phyloP scores from a whole-genome alignment of 2,329 filamentous ascomycete genomes.

The Fusarium papillatum region DNA sequence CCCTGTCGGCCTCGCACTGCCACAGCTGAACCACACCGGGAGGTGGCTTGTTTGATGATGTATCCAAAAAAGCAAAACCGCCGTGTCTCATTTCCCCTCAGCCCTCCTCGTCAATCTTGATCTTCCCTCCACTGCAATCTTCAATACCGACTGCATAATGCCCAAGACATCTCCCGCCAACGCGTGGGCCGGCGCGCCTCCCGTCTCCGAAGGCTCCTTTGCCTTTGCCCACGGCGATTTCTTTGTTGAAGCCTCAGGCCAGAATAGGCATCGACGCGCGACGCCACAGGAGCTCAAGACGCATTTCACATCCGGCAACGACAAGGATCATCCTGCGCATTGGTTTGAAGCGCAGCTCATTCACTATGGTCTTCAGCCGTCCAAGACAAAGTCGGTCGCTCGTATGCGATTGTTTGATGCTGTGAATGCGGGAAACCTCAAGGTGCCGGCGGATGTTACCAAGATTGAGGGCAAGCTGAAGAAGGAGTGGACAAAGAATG shows the following conservation, averaged over 20 bases:
- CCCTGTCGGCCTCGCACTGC: neutral
- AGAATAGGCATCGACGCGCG: slow-evolving; percentile 61
- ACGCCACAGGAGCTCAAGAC: slow-evolving; percentile 58
- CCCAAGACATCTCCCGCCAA: slow-evolving; percentile 8
- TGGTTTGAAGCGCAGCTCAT: slow-evolving; percentile 74
- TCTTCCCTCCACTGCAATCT: neutral
- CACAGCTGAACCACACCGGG: neutral
- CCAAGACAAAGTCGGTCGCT: slow-evolving; percentile 70
- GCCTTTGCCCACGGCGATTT: slow-evolving; percentile 57
- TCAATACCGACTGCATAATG: neutral
- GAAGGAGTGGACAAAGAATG: slow-evolving; percentile 67
- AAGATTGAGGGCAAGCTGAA: slow-evolving; percentile 68
- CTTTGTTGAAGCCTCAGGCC: slow-evolving; percentile 57
- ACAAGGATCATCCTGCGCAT: slow-evolving; percentile 66
- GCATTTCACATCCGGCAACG: slow-evolving; percentile 57
- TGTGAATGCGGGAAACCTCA: slow-evolving; percentile 60
- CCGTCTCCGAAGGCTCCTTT: slow-evolving; percentile 52
- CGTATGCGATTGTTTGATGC: slow-evolving; percentile 72
- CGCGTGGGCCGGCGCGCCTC: slow-evolving; percentile 32
- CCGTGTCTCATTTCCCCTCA: neutral
- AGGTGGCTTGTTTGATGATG: slow-evolving; percentile 1
- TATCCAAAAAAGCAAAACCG: neutral
- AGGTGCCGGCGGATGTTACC: slow-evolving; percentile 61
- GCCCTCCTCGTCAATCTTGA: neutral
- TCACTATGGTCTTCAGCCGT: slow-evolving; percentile 71